Evolutionary conservation across 2,329 filamentous ascomycete genomes (phyloP).

Genomic region (Aspergillus cejpii): DNA sequence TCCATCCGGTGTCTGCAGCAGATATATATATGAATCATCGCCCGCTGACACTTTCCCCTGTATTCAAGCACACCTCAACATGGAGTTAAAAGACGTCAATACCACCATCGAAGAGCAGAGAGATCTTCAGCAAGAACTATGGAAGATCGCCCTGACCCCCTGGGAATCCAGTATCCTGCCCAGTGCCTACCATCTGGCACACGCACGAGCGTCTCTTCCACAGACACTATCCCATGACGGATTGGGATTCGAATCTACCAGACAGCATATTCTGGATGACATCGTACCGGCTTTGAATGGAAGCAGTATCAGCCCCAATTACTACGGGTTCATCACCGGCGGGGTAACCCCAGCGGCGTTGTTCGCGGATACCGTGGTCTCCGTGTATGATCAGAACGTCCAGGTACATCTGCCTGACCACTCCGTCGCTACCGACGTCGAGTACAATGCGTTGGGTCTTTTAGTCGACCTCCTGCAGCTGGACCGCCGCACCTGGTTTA

Average conservation of each 20-base stretch:
- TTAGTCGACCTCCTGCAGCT: constrained; percentile 62
- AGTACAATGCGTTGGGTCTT: constrained; percentile 64
- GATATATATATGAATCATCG: not conserved
- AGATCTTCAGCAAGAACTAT: constrained; percentile 23
- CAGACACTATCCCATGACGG: constrained; percentile 25
- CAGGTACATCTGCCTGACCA: constrained; percentile 73
- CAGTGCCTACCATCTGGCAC: constrained; percentile 21
- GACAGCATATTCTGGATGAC: constrained; percentile 36
- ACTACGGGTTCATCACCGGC: constrained; percentile 87
- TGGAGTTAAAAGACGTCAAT: constrained; percentile 10
- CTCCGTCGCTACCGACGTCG: constrained; percentile 67
- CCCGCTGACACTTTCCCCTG: no score
- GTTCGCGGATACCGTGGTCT: constrained; percentile 78
- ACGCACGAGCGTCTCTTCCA: constrained; percentile 32
- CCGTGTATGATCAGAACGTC: constrained; percentile 74
- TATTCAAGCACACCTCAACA: not conserved
- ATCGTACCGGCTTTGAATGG: constrained; percentile 56
- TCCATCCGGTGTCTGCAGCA: no score
- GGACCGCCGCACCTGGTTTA: constrained; percentile 53
- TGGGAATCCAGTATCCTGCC: constrained; percentile 31
- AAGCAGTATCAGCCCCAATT: constrained; percentile 58
- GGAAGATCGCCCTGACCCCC: constrained; percentile 26
- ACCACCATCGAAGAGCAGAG: constrained; percentile 14
- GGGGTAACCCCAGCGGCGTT: constrained; percentile 70
- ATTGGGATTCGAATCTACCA: constrained; percentile 27